phyloP scores from a whole-genome alignment of 1,284 basidiomycete genomes.

The Phylloboletellus chloephorus region DNA sequence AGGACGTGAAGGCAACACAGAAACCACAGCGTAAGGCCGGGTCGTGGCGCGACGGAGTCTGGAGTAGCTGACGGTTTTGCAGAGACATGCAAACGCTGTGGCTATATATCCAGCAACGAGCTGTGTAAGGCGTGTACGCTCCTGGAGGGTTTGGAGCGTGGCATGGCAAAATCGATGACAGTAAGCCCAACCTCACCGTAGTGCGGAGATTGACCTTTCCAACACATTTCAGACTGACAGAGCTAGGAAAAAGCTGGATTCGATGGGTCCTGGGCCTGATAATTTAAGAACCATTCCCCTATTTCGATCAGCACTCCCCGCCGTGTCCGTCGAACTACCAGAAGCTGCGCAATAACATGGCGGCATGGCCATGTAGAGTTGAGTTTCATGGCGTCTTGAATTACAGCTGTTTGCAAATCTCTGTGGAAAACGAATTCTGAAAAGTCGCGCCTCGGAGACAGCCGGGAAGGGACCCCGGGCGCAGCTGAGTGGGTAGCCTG shows the following conservation, averaged over 20 bases:
- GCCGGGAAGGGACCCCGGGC: no score
- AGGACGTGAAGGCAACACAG: conserved; percentile 71
- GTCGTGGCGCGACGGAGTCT: neutral
- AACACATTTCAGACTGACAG: conserved; percentile 50
- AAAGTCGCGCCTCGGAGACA: no score
- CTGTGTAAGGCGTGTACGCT: conserved; percentile 91
- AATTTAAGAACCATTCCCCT: conserved; percentile 64
- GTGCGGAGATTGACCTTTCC: neutral
- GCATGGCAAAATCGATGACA: conserved; percentile 60
- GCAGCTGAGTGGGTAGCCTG: no score
- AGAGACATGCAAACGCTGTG: conserved; percentile 88
- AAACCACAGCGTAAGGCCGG: conserved; percentile 67
- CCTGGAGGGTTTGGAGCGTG: conserved; percentile 86
- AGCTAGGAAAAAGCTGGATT: conserved; percentile 56
- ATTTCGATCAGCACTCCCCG: conserved; percentile 40
- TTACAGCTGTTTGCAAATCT: no score
- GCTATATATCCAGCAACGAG: conserved; percentile 89
- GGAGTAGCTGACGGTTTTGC: conserved; percentile 6
- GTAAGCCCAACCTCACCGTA: conserved; percentile 41
- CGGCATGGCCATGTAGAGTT: neutral
- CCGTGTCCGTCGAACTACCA: conserved; percentile 27
- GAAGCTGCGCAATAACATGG: conserved; percentile 8
- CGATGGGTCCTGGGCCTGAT: conserved; percentile 51
- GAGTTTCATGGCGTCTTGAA: no score
- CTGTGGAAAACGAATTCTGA: no score